A percentile compares a stretch with the other conserved stretches of the same genome.
Evolutionary conservation across 1,284 basidiomycete genomes (phyloP).

Genomic region (Cutaneotrichosporon mucoides): DNA sequence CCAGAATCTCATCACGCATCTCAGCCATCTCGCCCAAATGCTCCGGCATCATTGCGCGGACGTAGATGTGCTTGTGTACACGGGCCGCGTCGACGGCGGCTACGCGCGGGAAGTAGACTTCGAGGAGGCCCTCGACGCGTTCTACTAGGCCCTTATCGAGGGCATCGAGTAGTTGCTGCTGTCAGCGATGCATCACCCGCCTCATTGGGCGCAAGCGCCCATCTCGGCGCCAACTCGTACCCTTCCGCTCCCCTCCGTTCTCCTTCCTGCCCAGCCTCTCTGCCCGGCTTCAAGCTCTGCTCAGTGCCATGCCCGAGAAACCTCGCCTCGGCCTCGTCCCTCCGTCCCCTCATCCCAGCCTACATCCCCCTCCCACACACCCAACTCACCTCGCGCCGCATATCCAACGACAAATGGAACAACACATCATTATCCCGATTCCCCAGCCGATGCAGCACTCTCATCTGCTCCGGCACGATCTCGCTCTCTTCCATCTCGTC

Average conservation of each 20-base stretch:
- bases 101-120: neutral
- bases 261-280: too few species aligned
- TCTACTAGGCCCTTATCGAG: neutral
- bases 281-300: too few species aligned
- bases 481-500: too few species aligned
- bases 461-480: neutral
- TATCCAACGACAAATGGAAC: neutral
- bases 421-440: neutral
- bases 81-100: neutral
- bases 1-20: neutral
- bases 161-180: neutral
- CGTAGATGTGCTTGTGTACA: neutral
- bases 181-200: neutral
- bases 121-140: neutral
- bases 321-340: too few species aligned
- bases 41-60: neutral
- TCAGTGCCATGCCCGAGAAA: too few species aligned
- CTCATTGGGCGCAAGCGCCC: neutral
- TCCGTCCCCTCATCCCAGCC: too few species aligned
- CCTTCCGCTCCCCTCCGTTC: too few species aligned
- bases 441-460: neutral
- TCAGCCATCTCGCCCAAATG: neutral
- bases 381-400: constrained; percentile 5
- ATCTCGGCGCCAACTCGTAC: too few species aligned
- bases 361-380: too few species aligned